Conservation (phyloP, 2,329 filamentous ascomycete genomes). For the Atkinsonella hypoxylon region DNA sequence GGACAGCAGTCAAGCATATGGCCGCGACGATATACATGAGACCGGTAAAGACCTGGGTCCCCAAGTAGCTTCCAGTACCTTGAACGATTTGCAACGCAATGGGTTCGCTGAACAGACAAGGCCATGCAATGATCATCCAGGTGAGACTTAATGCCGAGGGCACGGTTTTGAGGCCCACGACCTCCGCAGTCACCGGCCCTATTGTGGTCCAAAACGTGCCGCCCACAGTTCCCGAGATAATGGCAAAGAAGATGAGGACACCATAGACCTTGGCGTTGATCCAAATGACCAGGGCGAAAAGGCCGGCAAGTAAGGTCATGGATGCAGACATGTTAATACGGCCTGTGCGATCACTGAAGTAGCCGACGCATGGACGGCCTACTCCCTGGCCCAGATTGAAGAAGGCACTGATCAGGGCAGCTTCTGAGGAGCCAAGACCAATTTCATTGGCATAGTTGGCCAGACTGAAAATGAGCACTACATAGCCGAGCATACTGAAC, state of each 20-base stretch:
- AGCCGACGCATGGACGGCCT: conserved; percentile 60
- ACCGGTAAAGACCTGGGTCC: conserved; percentile 46
- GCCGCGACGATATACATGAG: conserved; percentile 45
- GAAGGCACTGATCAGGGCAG: conserved; percentile 58
- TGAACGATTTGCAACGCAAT: conserved; percentile 45
- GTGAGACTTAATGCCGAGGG: conserved; percentile 57
- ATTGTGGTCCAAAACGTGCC: conserved; percentile 63
- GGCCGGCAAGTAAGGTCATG: conserved; percentile 50
- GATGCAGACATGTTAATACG: conserved; percentile 60
- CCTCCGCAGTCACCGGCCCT: conserved; percentile 59
- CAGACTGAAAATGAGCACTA: conserved; percentile 65
- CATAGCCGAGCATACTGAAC: conserved; percentile 62
- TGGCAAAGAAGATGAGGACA: conserved; percentile 57
- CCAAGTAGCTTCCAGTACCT: conserved; percentile 34
- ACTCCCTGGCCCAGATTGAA: conserved; percentile 57
- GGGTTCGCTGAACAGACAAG: conserved; percentile 55
- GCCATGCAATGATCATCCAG: conserved; percentile 61
- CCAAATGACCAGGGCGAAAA: conserved; percentile 63
- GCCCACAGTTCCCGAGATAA: conserved; percentile 58
- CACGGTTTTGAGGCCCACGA: conserved; percentile 57
- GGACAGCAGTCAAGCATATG: conserved; percentile 19
- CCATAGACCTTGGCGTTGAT: conserved; percentile 51
- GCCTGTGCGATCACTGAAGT: conserved; percentile 58
- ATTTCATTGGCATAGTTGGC: conserved; percentile 61
- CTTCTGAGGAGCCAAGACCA: conserved; percentile 54